Conservation (phyloP, 2,329 filamentous ascomycete genomes). For the Scolecobasidium constrictum region DNA sequence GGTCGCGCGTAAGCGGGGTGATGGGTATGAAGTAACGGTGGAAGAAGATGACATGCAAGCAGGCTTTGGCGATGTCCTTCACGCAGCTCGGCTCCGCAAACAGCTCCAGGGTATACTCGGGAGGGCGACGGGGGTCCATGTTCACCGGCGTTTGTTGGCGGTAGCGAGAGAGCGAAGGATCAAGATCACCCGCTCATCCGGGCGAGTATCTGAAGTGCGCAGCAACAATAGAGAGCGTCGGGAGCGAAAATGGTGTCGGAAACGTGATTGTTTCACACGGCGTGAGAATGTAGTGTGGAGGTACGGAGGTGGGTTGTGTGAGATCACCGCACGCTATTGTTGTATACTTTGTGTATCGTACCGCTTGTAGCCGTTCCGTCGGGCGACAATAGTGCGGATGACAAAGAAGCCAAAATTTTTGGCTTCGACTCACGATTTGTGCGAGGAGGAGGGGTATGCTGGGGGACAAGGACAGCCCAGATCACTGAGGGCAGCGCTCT, state of each 20-base stretch:
- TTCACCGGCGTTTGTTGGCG: neutral
- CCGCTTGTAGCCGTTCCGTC: neutral
- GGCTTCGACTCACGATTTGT: neutral
- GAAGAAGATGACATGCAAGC: conserved; percentile 91
- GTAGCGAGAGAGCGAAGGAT: neutral
- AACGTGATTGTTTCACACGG: no score
- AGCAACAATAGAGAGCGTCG: neutral
- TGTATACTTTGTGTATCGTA: neutral
- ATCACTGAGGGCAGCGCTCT: neutral
- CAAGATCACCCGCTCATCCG: neutral
- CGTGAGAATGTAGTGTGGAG: neutral
- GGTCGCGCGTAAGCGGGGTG: conserved; percentile 70
- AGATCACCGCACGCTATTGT: neutral
- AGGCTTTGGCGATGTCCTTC: conserved; percentile 87
- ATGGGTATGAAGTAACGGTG: conserved; percentile 92
- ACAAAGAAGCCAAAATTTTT: neutral
- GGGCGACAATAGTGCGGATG: neutral
- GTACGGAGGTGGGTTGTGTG: neutral
- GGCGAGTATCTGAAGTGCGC: neutral
- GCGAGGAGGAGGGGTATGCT: neutral
- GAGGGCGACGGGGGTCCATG: conserved; percentile 22
- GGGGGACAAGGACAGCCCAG: neutral
- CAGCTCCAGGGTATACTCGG: conserved; percentile 87
- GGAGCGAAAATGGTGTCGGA: neutral
- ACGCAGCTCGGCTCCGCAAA: conserved; percentile 85